phyloP scores from a whole-genome alignment of 257 asterid genomes.

The Forsythia suspensa region DNA sequence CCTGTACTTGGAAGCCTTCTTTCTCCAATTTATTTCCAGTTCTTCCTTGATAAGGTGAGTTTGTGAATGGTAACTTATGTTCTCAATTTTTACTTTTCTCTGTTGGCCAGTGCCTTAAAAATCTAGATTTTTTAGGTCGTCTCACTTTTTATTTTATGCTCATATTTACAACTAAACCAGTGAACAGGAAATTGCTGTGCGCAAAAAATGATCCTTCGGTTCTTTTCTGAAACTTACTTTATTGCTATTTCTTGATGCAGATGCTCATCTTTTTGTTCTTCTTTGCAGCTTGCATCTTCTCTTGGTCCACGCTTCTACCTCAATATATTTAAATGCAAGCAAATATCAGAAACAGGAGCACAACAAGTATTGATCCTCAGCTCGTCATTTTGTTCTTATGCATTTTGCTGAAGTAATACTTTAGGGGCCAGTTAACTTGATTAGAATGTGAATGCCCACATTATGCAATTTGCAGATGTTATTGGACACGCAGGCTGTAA shows the following conservation, averaged over 20 bases:
- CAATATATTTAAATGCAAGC: conserved; percentile 97
- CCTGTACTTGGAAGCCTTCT: conserved; percentile 97
- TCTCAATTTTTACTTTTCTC: neutral
- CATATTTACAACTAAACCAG: neutral
- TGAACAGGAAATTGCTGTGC: neutral
- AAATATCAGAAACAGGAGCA: conserved; percentile 95
- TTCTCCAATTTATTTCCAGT: conserved; percentile 88
- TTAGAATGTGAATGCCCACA: neutral
- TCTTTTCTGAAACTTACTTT: neutral
- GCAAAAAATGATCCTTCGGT: neutral
- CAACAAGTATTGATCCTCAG: conserved; percentile 62
- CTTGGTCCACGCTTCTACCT: conserved; percentile 92
- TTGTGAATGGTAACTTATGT: neutral
- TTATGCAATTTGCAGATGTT: conserved; percentile 72
- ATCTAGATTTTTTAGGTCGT: too few relatives aligned
- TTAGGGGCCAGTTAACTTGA: neutral
- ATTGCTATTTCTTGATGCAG: conserved; percentile 10
- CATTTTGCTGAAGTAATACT: neutral
- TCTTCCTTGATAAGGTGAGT: conserved; percentile 79
- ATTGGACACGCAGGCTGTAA: conserved; percentile 96
- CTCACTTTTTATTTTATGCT: neutral
- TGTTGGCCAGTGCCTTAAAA: neutral
- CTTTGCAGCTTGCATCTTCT: conserved; percentile 88
- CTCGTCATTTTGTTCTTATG: neutral
- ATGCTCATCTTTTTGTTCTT: conserved; percentile 19